phyloP scores from a whole-genome alignment of 2,329 filamentous ascomycete genomes.

The Trichoderma simmonsii region DNA sequence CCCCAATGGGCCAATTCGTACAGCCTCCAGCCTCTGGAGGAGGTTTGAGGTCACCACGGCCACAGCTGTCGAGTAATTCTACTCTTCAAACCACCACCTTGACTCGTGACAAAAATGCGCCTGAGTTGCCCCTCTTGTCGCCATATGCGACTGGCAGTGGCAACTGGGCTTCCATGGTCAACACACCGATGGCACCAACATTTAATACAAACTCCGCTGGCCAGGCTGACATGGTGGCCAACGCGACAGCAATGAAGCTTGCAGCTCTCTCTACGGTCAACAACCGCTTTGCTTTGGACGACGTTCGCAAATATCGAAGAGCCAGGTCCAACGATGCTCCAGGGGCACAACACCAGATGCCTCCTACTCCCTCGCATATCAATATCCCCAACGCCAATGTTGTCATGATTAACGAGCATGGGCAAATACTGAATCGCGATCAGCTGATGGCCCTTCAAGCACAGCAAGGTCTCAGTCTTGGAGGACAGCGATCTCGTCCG shows the following conservation, averaged over 20 bases:
- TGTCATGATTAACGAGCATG: slow-evolving; percentile 92
- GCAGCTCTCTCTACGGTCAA: slow-evolving; percentile 96
- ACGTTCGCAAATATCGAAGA: slow-evolving; percentile 93
- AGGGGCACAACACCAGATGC: slow-evolving; percentile 60
- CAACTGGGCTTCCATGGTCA: slow-evolving; percentile 98
- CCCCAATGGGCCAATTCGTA: slow-evolving; percentile 91
- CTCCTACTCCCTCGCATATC: slow-evolving; percentile 63
- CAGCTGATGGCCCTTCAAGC: slow-evolving; percentile 80
- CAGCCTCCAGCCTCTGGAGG: slow-evolving; percentile 73
- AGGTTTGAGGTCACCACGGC: slow-evolving; percentile 74
- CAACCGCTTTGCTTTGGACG: slow-evolving; percentile 94
- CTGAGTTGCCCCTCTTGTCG: slow-evolving; percentile 81
- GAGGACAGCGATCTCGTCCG: slow-evolving; percentile 75
- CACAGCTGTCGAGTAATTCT: slow-evolving; percentile 61
- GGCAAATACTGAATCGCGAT: slow-evolving; percentile 80
- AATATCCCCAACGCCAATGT: slow-evolving; percentile 71
- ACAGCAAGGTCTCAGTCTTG: slow-evolving; percentile 59
- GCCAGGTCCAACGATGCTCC: slow-evolving; percentile 83
- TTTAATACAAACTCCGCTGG: slow-evolving; percentile 64
- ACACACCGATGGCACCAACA: slow-evolving; percentile 89
- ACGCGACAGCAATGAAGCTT: slow-evolving; percentile 98
- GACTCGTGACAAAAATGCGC: slow-evolving; percentile 61
- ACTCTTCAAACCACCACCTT: slow-evolving; percentile 84
- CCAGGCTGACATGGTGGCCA: slow-evolving; percentile 97
- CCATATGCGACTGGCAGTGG: slow-evolving; percentile 70